Evolutionary conservation across 2,329 filamentous ascomycete genomes (phyloP).

Genomic region (Diplodia scrobiculata): DNA sequence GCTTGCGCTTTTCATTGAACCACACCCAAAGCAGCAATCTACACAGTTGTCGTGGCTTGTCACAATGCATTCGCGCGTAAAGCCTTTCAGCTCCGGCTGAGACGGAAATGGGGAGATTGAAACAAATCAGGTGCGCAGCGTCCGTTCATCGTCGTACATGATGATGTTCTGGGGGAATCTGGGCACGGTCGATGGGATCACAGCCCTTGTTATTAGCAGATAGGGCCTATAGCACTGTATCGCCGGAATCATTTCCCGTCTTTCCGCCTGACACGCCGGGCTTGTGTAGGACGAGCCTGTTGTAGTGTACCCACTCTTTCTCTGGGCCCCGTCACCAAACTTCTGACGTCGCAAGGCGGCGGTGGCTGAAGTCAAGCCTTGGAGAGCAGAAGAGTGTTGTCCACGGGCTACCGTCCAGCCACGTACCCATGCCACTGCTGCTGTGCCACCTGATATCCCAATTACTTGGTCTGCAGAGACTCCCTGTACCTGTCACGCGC

Average conservation of each 20-base stretch:
- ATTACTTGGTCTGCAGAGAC: not conserved
- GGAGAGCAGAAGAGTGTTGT: not conserved
- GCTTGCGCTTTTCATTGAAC: not conserved
- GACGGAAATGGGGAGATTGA: not conserved
- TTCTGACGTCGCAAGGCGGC: constrained; percentile 2
- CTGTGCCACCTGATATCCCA: not conserved
- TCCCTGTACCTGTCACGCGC: not conserved
- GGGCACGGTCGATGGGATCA: not conserved
- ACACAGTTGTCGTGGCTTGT: not conserved
- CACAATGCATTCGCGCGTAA: not conserved
- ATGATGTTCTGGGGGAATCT: constrained; percentile 6
- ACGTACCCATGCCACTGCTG: not conserved
- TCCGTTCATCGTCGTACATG: constrained; percentile 10
- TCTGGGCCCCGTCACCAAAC: not conserved
- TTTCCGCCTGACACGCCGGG: constrained; percentile 8
- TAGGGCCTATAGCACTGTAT: not conserved
- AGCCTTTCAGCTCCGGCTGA: not conserved
- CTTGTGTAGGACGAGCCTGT: not conserved
- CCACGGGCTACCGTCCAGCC: not conserved
- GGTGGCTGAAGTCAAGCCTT: constrained; percentile 10
- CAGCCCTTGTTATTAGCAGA: constrained; percentile 8
- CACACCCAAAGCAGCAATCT: not conserved
- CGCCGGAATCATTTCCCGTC: constrained; percentile 17
- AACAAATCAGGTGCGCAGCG: not conserved
- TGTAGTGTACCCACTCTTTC: not conserved